A percentile compares a stretch with the other conserved stretches of the same genome.
Evolutionary conservation across 768 basidiomycete genomes (phyloP).

Genomic region (Hygrocybe coccinea): DNA sequence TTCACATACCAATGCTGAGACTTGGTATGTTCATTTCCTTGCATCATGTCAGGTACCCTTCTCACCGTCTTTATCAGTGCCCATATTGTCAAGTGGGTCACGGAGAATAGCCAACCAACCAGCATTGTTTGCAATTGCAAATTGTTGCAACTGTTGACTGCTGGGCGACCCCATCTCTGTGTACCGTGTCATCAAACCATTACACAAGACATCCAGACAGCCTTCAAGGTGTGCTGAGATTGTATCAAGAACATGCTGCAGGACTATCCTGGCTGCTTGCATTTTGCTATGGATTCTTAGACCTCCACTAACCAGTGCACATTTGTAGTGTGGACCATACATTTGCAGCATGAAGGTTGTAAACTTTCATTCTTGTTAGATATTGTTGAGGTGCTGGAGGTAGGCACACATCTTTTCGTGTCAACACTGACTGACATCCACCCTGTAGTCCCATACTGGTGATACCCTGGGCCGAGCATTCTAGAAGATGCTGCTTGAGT

Average conservation of each 20-base stretch:
- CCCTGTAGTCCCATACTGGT: conserved; percentile 8
- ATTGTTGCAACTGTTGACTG: conserved; percentile 30
- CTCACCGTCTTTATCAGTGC: conserved; percentile 16
- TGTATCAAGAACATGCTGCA: conserved; percentile 12
- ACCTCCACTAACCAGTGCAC: conserved; percentile 8
- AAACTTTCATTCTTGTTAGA: conserved; percentile 28
- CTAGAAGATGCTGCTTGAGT: conserved; percentile 29
- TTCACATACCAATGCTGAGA: conserved; percentile 1
- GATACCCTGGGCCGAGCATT: conserved; percentile 14
- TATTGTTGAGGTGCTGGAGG: conserved; percentile 30
- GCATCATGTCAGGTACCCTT: too few species aligned
- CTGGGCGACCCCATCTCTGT: conserved; percentile 29
- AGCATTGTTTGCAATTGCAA: conserved; percentile 28
- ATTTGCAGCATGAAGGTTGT: too few species aligned
- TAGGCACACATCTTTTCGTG: not conserved
- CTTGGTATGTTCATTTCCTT: conserved; percentile 13
- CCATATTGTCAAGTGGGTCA: conserved; percentile 15
- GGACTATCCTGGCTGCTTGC: conserved; percentile 24
- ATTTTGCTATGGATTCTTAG: conserved; percentile 15
- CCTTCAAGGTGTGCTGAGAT: conserved; percentile 21
- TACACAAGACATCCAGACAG: conserved; percentile 23
- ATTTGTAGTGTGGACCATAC: conserved; percentile 25
- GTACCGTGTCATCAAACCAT: conserved; percentile 28
- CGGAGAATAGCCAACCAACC: conserved; percentile 28
- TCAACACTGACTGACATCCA: not conserved